Evolutionary conservation across 2,329 filamentous ascomycete genomes (phyloP), one percentile per base, ranked within the genome.

Genomic region (Sarocladium kiliense): DNA sequence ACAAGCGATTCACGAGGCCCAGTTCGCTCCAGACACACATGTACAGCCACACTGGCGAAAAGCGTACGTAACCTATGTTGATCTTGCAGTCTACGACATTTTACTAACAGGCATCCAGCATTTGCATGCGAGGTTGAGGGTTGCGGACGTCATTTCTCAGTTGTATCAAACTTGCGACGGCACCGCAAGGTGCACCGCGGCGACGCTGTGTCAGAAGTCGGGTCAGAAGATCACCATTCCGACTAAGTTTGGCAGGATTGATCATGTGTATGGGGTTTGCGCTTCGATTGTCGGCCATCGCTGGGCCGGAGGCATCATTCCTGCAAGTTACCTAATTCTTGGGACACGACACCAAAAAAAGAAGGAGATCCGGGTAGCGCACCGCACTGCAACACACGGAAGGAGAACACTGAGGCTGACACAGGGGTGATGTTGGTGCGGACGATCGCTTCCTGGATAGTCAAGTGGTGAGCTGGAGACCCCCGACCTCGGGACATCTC

Each of bases 41-140:
- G 89, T 97, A 97, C 75, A 96, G 91, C 73, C 93, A 97, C 68
- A 97, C 93, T 55, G 93, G 93, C 68, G 93, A 97, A 73, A 97
- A 97, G 77, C 93, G 91, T 96, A 84, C 80, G 91, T 86, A 42
- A 6, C 44, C 16, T 30, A 9, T 3, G n/a, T 4, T 27, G 5
- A 11, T 11, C 10, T n/a, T 0, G 2, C 21, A 11, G 23, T 25
- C 18, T 3, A 16, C 27, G 1, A 9, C 36, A 44, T 27, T 5
- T 3, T n/a, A 12, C 19, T 53, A 36, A 54, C 47, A 21, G 7
- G 27, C 32, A 7, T 51, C 37, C 54, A 97, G 92, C 94, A 61
- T 97, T 96, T 67, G 87, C 87, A 23, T 97, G 94, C 67, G 91
- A 97, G 65, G 89, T 96, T 55, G 91, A 96, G 67, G 92, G 92